A percentile compares a stretch with the other conserved stretches of the same genome.
These are phyloP conservation scores for Pythium insidiosum DNA, from an alignment of 352 stramenopile genomes.

Conservation along the genomic window DNA sequence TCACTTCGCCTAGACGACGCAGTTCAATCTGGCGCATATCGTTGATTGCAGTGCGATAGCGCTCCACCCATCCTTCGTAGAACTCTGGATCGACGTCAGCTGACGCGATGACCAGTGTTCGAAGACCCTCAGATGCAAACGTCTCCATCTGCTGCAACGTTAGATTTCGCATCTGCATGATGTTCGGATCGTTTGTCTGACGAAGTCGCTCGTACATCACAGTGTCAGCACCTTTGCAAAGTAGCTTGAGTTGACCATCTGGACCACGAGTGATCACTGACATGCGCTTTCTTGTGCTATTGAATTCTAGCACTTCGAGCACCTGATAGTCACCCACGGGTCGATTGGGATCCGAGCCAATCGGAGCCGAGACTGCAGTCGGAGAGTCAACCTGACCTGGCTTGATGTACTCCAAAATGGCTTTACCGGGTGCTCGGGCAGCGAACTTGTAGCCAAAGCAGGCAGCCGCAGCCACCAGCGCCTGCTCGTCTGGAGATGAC, in stretches of 20 bases:
- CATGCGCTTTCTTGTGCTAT: slow-evolving; percentile 94
- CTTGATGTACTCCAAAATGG: no score
- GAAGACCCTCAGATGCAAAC: slow-evolving; percentile 84
- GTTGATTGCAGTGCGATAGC: slow-evolving; percentile 71
- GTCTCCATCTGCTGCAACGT: slow-evolving; percentile 83
- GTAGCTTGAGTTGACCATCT: slow-evolving; percentile 46
- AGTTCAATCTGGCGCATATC: slow-evolving; percentile 85
- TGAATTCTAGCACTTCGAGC: slow-evolving; percentile 91
- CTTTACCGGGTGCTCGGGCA: slow-evolving; percentile 57
- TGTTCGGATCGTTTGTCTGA: slow-evolving; percentile 28
- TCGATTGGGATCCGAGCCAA: slow-evolving; percentile 12
- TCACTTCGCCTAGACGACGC: slow-evolving; percentile 56
- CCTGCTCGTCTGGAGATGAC: slow-evolving; percentile 89
- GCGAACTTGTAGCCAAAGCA: slow-evolving; percentile 84
- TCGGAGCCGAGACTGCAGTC: slow-evolving; percentile 1
- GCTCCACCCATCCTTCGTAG: slow-evolving; percentile 57
- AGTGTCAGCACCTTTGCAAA: slow-evolving; percentile 87
- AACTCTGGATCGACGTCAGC: slow-evolving; percentile 45
- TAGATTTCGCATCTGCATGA: slow-evolving; percentile 45
- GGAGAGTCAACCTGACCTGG: slow-evolving; percentile 67
- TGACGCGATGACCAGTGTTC: slow-evolving; percentile 84
- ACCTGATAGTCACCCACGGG: slow-evolving; percentile 65
- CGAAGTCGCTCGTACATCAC: slow-evolving; percentile 84
- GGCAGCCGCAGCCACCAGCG: slow-evolving; percentile 70
- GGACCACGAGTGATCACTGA: slow-evolving; percentile 81